Evolutionary conservation across 495 filamentous ascomycete genomes (phyloP), one percentile per base, ranked within the genome.

Genomic region (Penicillium parvum): DNA sequence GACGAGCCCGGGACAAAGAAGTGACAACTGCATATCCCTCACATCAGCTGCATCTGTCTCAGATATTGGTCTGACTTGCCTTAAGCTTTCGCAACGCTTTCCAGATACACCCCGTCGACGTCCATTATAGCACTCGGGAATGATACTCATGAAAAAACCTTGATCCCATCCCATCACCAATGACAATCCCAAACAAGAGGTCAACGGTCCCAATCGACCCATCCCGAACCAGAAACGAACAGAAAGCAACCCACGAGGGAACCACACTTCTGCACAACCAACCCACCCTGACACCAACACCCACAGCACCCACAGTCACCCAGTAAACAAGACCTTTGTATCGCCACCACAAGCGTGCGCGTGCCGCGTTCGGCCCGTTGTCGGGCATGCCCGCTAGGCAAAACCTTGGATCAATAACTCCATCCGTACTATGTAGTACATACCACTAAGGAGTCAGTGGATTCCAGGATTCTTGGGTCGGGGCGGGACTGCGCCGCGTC

Each of bases 291-390:
- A 35, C 10, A 35, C 32, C 23, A 27, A 6, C 23, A 11, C 23
- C 23, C 23, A 11, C 23, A 27, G 23, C 23, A 27, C 23, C 23
- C 6, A 27, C 11, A 11, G 11, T 27, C 23, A n/a, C n/a, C n/a
- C n/a, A n/a, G n/a, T n/a, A 27, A 27, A 27, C 23, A 6, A 27
- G 23, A 27, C n/a, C n/a, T n/a, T n/a, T n/a, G n/a, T 20, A 28
- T 44, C 32, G 41, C 41, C 41, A 44, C 41, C 46, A 33, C 47
- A 55, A 42, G 43, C 32, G 35, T 41, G 29, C 51, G 49, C 49
- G 45, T 51, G 45, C 56, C 53, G 53, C 54, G 32, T 55, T 55
- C 57, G 57, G 57, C 57, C 57, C 57, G 57, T 57, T 49, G 49
- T 58, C 57, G 57, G 57, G 57, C 57, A 55, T 40, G 54, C 51